Percentiles rank a stretch among this genome's conserved stretches.
Conservation (phyloP, 1,139 yeast species). For the Chernovozyma sophiae-reginae region DNA sequence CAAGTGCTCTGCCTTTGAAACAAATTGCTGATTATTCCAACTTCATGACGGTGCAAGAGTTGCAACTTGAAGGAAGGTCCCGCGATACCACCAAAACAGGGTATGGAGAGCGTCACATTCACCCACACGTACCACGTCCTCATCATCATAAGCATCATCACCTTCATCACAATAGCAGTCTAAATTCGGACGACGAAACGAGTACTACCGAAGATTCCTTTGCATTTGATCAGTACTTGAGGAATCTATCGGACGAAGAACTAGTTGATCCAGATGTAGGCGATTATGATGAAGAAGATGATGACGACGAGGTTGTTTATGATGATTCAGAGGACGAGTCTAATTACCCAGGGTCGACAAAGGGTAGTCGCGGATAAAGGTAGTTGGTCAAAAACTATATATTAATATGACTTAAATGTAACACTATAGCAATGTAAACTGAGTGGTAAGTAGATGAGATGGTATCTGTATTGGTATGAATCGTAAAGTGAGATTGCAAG, state of each 20-base stretch:
- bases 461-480: too few species aligned
- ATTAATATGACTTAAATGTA: too few species aligned
- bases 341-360: too few species aligned
- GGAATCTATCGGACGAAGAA: background rate
- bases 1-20: constrained; percentile 35
- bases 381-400: too few species aligned
- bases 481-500: too few species aligned
- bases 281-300: constrained; percentile 1
- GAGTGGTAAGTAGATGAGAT: too few species aligned
- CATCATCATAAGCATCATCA: constrained; percentile 9
- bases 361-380: too few species aligned
- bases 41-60: constrained; percentile 37
- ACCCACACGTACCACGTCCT: constrained; percentile 3
- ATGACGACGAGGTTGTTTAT: background rate
- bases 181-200: too few species aligned
- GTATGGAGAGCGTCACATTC: constrained; percentile 5
- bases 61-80: constrained; percentile 29
- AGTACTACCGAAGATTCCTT: constrained; percentile 1
- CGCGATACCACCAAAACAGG: constrained; percentile 17
- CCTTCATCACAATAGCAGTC: constrained; percentile 5
- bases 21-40: constrained; percentile 41
- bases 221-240: background rate
- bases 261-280: background rate
- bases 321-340: background rate
- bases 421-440: too few species aligned